Percentiles rank a stretch among this genome's conserved stretches.
These are phyloP conservation scores for Cutaneotrichosporon daszewskae DNA, from an alignment of 1,284 basidiomycete species.

Conservation along the genomic window DNA sequence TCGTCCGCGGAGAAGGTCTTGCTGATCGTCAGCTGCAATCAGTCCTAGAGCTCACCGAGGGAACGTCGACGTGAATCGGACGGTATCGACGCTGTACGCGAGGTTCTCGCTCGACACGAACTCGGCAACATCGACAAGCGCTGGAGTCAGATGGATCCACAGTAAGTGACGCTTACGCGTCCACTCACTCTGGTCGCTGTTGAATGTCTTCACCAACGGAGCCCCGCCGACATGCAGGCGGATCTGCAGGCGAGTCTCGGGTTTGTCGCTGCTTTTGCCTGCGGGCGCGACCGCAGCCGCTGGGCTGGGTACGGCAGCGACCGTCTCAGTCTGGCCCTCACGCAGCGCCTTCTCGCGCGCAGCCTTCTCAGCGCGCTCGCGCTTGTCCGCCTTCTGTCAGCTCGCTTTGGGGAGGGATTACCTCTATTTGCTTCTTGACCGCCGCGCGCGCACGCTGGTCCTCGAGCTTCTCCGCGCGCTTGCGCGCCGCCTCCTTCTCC, in stretches of 20 bases:
- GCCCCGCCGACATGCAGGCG: constrained; percentile 70
- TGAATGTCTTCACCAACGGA: constrained; percentile 71
- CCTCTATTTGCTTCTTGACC: constrained; percentile 83
- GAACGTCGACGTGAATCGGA: constrained; percentile 71
- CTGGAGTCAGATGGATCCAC: constrained; percentile 45
- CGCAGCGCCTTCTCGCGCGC: constrained; percentile 82
- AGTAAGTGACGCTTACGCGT: constrained; percentile 53
- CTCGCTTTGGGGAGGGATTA: constrained; percentile 4
- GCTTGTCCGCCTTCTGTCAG: constrained; percentile 63
- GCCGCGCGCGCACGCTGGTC: constrained; percentile 77
- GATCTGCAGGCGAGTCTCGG: constrained; percentile 75
- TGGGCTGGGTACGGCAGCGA: constrained; percentile 37
- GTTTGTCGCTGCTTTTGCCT: constrained; percentile 65
- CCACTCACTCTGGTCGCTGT: constrained; percentile 58
- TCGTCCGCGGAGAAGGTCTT: constrained; percentile 42
- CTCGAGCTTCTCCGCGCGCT: constrained; percentile 74
- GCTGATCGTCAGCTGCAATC: constrained; percentile 13
- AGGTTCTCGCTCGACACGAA: constrained; percentile 70
- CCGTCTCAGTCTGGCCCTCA: constrained; percentile 55
- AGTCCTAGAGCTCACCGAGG: constrained; percentile 60
- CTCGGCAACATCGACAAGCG: constrained; percentile 76
- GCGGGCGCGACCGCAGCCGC: constrained; percentile 44
- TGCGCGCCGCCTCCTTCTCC: constrained; percentile 69
- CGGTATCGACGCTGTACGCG: constrained; percentile 64
- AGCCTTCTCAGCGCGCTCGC: constrained; percentile 74